phyloP scores from a whole-genome alignment of 176 grass and related monocot genomes.

The Musa itinerans region DNA sequence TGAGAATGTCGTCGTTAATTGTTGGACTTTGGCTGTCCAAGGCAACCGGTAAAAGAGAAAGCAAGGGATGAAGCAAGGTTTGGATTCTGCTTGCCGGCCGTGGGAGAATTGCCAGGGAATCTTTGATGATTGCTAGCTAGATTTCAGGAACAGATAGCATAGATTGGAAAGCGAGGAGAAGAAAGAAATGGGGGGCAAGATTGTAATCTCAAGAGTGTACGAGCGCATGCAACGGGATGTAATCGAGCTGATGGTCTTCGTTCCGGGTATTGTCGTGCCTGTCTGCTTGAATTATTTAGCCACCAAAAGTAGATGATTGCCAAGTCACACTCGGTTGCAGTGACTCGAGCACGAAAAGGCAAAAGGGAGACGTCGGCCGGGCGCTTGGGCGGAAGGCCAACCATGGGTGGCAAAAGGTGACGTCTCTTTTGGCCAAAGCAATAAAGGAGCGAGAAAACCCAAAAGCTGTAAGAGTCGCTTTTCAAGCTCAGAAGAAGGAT shows the following conservation, averaged over 20 bases:
- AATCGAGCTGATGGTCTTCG: too few species aligned
- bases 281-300: not conserved
- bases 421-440: slow-evolving; percentile 67
- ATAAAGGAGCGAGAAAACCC: slow-evolving; percentile 37
- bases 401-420: slow-evolving; percentile 34
- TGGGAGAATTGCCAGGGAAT: not conserved
- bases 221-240: too few species aligned
- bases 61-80: too few species aligned
- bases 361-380: not conserved
- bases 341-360: not conserved
- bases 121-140: slow-evolving; percentile 9
- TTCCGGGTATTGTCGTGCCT: not conserved
- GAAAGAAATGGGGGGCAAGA: too few species aligned
- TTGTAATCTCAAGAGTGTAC: too few species aligned
- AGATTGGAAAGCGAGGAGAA: too few species aligned
- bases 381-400: not conserved
- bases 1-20: too few species aligned
- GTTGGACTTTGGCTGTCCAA: too few species aligned
- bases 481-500: slow-evolving; percentile 3
- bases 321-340: too few species aligned
- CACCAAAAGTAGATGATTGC: not conserved
- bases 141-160: not conserved
- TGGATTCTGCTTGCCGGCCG: too few species aligned
- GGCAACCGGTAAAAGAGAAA: too few species aligned
- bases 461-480: slow-evolving; percentile 38